Conservation (phyloP, 2,329 filamentous ascomycete species). For the Hymenoscyphus albidus region DNA sequence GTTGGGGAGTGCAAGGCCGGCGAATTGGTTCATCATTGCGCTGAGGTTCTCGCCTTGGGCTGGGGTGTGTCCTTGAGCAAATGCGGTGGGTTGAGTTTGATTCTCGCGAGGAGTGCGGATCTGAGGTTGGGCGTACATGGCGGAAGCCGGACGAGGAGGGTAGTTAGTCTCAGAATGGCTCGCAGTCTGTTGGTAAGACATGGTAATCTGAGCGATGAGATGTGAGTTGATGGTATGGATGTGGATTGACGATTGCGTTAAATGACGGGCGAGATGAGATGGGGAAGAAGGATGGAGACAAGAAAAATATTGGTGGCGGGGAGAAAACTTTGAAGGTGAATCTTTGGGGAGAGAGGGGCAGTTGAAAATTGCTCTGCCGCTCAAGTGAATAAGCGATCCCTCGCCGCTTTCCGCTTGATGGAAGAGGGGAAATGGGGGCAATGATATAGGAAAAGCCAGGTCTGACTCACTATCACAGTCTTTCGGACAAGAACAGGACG, state of each 20-base stretch:
- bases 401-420: not conserved
- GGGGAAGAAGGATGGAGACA: not conserved
- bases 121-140: constrained; percentile 34
- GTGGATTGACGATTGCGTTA: constrained; percentile 2
- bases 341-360: constrained; percentile 1
- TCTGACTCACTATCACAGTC: constrained; percentile 28
- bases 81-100: constrained; percentile 29
- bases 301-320: not conserved
- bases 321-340: constrained; percentile 7
- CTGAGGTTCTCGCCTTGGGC: constrained; percentile 28
- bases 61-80: constrained; percentile 18
- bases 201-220: constrained; percentile 30
- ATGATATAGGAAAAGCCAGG: not conserved
- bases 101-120: constrained; percentile 28
- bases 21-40: constrained; percentile 33
- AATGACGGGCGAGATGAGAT: constrained; percentile 10
- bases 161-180: constrained; percentile 27
- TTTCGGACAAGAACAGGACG: constrained; percentile 21
- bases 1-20: constrained; percentile 32
- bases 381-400: not conserved
- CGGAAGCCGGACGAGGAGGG: constrained; percentile 27
- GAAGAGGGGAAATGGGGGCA: not conserved
- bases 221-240: constrained; percentile 18
- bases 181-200: constrained; percentile 36
- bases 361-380: constrained; percentile 1